A percentile compares a stretch with the other conserved stretches of the same genome.
phyloP scores from a whole-genome alignment of 352 stramenopile species.

The Pythium aphanidermatum region DNA sequence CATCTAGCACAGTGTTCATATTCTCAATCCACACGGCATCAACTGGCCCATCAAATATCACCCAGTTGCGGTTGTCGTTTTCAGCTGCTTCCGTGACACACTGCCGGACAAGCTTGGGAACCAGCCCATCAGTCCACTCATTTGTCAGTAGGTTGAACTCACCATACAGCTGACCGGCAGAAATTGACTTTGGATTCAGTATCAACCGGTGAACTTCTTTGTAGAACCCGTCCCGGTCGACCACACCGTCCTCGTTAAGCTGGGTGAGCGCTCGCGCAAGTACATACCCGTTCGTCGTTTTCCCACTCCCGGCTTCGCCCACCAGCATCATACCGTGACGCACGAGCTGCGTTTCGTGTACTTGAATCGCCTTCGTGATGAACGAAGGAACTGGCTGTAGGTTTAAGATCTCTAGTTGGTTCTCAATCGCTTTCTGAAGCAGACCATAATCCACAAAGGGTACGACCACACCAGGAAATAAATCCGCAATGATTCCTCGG shows the following conservation, averaged over 20 bases:
- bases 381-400: slow-evolving; percentile 84
- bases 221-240: slow-evolving; percentile 83
- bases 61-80: slow-evolving; percentile 85
- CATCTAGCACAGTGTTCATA: slow-evolving; percentile 88
- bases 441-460: slow-evolving; percentile 93
- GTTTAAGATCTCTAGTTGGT: slow-evolving; percentile 63
- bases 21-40: slow-evolving; percentile 93
- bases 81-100: slow-evolving; percentile 75
- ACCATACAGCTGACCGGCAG: slow-evolving; percentile 92
- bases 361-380: slow-evolving; percentile 84
- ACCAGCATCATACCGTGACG: slow-evolving; percentile 95
- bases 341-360: slow-evolving; percentile 89
- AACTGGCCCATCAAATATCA: slow-evolving; percentile 88
- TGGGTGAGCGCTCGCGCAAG: slow-evolving; percentile 66
- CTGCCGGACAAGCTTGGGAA: slow-evolving; percentile 90
- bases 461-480: slow-evolving; percentile 92
- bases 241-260: slow-evolving; percentile 69
- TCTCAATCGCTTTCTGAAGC: slow-evolving; percentile 86
- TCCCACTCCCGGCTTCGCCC: slow-evolving; percentile 86
- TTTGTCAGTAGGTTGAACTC: slow-evolving; percentile 93
- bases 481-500: slow-evolving; percentile 90
- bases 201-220: slow-evolving; percentile 84
- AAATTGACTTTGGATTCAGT: slow-evolving; percentile 95
- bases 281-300: slow-evolving; percentile 82
- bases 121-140: slow-evolving; percentile 92